Percentiles rank a stretch among this genome's conserved stretches.
phyloP scores from a whole-genome alignment of 2,329 filamentous ascomycete genomes.

The Sporothrix pallida region DNA sequence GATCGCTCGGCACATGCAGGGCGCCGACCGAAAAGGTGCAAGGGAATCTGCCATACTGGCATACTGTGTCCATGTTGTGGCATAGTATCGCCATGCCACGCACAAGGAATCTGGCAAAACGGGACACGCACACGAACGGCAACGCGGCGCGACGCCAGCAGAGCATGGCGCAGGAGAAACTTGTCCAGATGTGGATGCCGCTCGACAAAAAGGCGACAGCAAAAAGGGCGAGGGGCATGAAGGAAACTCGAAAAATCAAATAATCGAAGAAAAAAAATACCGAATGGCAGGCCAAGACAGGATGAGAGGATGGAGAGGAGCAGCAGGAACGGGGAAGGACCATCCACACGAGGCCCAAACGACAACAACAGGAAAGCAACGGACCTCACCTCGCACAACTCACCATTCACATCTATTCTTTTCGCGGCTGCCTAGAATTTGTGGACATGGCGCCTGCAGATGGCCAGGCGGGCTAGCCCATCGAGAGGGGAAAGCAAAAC shows the following conservation, averaged over 20 bases:
- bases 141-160: conserved; percentile 6
- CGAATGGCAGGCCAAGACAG: not conserved
- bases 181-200: not conserved
- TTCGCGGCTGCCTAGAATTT: conserved; percentile 27
- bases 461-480: conserved; percentile 3
- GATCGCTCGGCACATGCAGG: conserved; percentile 8
- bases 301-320: not conserved
- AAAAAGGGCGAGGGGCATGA: not conserved
- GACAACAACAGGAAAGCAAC: not conserved
- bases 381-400: conserved; percentile 7
- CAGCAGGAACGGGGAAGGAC: not conserved
- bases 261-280: not conserved
- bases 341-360: not conserved
- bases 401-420: conserved; percentile 16
- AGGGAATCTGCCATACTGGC: not conserved
- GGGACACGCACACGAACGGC: not conserved
- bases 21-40: not conserved
- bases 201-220: conserved; percentile 24
- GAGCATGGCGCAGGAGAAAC: conserved; percentile 19
- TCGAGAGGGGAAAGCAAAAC: not conserved
- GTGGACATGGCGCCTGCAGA: conserved; percentile 24
- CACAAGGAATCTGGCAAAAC: not conserved
- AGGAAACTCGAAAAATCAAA: not conserved
- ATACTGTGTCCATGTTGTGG: not conserved
- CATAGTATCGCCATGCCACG: not conserved